Evolutionary conservation across 2,329 filamentous ascomycete species (phyloP).

Genomic region (Trematosphaeria pertusa): DNA sequence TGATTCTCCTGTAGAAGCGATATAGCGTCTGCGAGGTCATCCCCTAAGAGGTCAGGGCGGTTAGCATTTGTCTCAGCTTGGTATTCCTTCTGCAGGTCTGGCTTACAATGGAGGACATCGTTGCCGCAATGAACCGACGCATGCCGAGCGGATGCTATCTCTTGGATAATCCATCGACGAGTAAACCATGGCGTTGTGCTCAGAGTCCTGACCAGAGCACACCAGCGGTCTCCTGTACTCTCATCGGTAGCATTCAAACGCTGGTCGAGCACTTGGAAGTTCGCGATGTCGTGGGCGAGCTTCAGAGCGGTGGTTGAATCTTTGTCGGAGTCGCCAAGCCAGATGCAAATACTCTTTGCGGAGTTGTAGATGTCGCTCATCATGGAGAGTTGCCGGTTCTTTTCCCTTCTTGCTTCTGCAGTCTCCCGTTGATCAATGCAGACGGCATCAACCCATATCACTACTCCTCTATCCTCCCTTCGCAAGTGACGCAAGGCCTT

Average conservation of each 20-base stretch:
- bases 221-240: neutral
- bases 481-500: slow-evolving; percentile 5
- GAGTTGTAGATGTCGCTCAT: slow-evolving; percentile 22
- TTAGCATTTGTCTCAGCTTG: too few species aligned
- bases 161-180: slow-evolving; percentile 16
- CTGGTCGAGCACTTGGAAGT: slow-evolving; percentile 4
- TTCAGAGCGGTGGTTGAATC: neutral
- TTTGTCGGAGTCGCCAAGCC: slow-evolving; percentile 2
- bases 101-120: slow-evolving; percentile 38
- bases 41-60: too few species aligned
- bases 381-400: slow-evolving; percentile 25
- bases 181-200: slow-evolving; percentile 7
- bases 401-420: slow-evolving; percentile 17
- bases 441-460: slow-evolving; percentile 37
- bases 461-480: neutral
- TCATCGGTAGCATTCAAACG: neutral
- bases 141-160: slow-evolving; percentile 4
- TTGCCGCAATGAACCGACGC: slow-evolving; percentile 10
- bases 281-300: slow-evolving; percentile 3
- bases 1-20: slow-evolving; percentile 15
- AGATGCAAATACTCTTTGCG: slow-evolving; percentile 9
- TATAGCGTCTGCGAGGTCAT: slow-evolving; percentile 31
- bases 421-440: slow-evolving; percentile 35
- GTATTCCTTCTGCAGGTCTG: too few species aligned
- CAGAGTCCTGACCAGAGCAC: slow-evolving; percentile 2